Conservation (phyloP, 2,329 filamentous ascomycete genomes). For the Rhexocercosporidium sp. region DNA sequence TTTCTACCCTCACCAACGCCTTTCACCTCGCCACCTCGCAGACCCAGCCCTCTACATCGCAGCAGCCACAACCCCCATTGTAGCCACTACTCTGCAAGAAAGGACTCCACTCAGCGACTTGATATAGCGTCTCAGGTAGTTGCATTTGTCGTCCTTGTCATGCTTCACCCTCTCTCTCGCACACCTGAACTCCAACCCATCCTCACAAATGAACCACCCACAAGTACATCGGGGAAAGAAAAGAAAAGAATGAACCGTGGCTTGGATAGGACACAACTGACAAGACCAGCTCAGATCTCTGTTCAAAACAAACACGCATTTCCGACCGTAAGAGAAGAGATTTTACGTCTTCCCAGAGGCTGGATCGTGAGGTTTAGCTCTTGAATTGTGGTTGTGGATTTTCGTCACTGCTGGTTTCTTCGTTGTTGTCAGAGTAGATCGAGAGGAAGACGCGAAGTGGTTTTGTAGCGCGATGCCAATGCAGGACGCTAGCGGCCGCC, state of each 20-base stretch:
- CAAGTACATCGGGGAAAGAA: slow-evolving; percentile 14
- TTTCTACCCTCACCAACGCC: slow-evolving; percentile 38
- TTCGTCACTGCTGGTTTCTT: slow-evolving; percentile 42
- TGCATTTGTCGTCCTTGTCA: slow-evolving; percentile 41
- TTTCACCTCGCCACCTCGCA: slow-evolving; percentile 22
- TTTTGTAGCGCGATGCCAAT: slow-evolving; percentile 15
- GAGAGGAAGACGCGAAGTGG: slow-evolving; percentile 28
- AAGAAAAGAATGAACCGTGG: neutral
- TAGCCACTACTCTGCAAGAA: slow-evolving; percentile 19
- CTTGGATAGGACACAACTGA: neutral
- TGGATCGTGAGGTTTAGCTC: slow-evolving; percentile 40
- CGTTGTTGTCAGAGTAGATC: slow-evolving; percentile 21
- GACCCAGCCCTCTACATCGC: slow-evolving; percentile 18
- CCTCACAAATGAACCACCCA: slow-evolving; percentile 10
- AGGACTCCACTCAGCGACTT: slow-evolving; percentile 16
- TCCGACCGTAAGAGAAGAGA: slow-evolving; percentile 33
- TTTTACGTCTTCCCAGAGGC: slow-evolving; percentile 29
- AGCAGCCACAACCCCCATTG: slow-evolving; percentile 30
- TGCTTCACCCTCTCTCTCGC: slow-evolving; percentile 16
- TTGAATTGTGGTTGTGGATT: slow-evolving; percentile 33
- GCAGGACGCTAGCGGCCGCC: slow-evolving; percentile 22
- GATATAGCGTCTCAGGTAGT: slow-evolving; percentile 38
- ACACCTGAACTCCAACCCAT: slow-evolving; percentile 14
- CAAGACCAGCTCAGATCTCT: slow-evolving; percentile 45
- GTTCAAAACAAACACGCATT: slow-evolving; percentile 43